These are phyloP conservation scores for Penicillium sp. DNA, from an alignment of 2,329 filamentous ascomycete species.

Conservation along the genomic window DNA sequence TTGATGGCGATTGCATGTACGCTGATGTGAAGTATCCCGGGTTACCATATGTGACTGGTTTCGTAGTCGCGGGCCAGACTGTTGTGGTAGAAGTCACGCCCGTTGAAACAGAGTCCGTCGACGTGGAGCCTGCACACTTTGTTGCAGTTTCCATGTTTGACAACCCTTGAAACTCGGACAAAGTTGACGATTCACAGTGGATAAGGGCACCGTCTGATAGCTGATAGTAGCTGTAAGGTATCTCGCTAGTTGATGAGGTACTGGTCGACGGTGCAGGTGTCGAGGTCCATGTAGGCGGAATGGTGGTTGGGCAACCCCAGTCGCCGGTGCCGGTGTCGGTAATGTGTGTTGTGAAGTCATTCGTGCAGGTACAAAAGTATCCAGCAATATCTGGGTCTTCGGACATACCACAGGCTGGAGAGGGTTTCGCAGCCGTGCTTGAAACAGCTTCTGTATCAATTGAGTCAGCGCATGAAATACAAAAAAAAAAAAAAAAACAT, in stretches of 20 bases:
- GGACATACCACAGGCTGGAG: background rate
- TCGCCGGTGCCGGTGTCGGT: background rate
- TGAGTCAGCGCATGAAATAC: background rate
- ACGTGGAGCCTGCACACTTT: background rate
- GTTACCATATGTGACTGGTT: background rate
- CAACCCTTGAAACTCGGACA: background rate
- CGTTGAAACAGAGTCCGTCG: background rate
- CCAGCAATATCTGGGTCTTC: background rate
- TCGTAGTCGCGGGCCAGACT: background rate
- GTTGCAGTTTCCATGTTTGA: background rate
- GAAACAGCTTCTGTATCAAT: background rate
- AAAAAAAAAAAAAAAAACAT: background rate
- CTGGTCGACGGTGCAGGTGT: background rate
- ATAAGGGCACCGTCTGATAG: background rate
- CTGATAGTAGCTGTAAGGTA: background rate
- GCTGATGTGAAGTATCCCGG: background rate
- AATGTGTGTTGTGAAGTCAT: background rate
- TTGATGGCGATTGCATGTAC: background rate
- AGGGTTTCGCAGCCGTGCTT: background rate
- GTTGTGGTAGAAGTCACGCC: background rate
- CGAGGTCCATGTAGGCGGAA: background rate
- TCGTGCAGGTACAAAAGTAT: background rate
- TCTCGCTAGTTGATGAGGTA: background rate
- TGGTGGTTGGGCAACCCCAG: background rate
- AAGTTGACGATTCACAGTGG: background rate